phyloP scores from a whole-genome alignment of 2,329 filamentous ascomycete genomes.

The Hypoxylon sp. region DNA sequence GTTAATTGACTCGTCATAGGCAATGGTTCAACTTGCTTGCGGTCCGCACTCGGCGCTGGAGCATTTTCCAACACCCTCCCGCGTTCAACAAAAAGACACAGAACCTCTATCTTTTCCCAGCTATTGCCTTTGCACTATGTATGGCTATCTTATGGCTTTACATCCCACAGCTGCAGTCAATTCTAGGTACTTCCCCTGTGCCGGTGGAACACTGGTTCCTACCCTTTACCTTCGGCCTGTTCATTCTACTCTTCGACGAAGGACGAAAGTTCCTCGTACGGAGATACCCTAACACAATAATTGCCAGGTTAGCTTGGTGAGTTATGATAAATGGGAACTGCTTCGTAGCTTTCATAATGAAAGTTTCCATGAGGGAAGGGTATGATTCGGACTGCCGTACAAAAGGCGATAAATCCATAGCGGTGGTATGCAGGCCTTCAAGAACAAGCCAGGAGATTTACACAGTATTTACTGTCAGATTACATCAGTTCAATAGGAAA shows the following conservation, averaged over 20 bases:
- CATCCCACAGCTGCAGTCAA: constrained; percentile 73
- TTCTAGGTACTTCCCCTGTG: constrained; percentile 73
- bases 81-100: constrained; percentile 74
- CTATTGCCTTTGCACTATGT: constrained; percentile 76
- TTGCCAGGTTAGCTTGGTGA: constrained; percentile 76
- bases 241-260: constrained; percentile 76
- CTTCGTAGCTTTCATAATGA: background rate
- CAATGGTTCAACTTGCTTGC: constrained; percentile 84
- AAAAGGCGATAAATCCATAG: too few relatives aligned
- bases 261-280: constrained; percentile 74
- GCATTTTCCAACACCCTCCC: constrained; percentile 81
- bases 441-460: too few relatives aligned
- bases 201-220: constrained; percentile 84
- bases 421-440: too few relatives aligned
- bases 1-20: constrained; percentile 51
- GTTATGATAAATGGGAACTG: background rate
- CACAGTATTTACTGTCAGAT: too few relatives aligned
- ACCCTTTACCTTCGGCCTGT: constrained; percentile 78
- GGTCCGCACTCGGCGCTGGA: constrained; percentile 74
- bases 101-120: constrained; percentile 79
- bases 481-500: too few relatives aligned
- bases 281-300: constrained; percentile 68
- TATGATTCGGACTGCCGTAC: too few relatives aligned
- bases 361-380: background rate
- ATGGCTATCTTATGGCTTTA: constrained; percentile 81